phyloP scores from a whole-genome alignment of 352 stramenopile species.

The Pythium aristosporum region DNA sequence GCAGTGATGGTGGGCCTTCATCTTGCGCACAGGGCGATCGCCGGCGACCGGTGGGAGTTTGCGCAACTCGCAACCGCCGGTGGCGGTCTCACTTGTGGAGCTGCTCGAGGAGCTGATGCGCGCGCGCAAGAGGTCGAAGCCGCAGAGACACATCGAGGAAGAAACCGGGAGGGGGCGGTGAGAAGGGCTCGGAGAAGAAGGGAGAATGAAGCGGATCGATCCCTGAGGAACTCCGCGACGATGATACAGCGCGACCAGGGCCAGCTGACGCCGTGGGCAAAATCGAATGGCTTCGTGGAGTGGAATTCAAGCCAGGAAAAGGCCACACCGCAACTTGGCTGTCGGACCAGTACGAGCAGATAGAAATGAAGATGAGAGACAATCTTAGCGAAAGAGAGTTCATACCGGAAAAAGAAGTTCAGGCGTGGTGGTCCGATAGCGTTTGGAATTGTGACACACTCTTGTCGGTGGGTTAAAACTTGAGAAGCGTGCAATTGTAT shows the following conservation, averaged over 20 bases:
- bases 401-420: not conserved
- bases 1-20: conserved; percentile 36
- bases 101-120: conserved; percentile 17
- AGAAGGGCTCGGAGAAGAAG: not conserved
- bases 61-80: conserved; percentile 27
- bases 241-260: not conserved
- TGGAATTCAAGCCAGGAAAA: conserved; percentile 3
- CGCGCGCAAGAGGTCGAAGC: conserved; percentile 28
- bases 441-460: not conserved
- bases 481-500: not conserved
- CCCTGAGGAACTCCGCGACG: not conserved
- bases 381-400: not conserved
- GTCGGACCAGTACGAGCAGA: conserved; percentile 5
- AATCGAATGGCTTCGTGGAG: conserved; percentile 24
- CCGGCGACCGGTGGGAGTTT: conserved; percentile 33
- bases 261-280: not conserved
- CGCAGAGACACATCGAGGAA: conserved; percentile 36
- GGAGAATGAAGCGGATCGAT: not conserved
- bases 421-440: conserved; percentile 5
- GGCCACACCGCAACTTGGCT: conserved; percentile 5
- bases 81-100: conserved; percentile 9
- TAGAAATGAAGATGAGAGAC: not conserved
- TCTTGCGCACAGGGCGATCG: conserved; percentile 35
- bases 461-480: not conserved
- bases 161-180: conserved; percentile 3